Evolutionary conservation across 495 filamentous ascomycete genomes (phyloP), one percentile per base, ranked within the genome.

Genomic region (Aspergillus coremiiformis): DNA sequence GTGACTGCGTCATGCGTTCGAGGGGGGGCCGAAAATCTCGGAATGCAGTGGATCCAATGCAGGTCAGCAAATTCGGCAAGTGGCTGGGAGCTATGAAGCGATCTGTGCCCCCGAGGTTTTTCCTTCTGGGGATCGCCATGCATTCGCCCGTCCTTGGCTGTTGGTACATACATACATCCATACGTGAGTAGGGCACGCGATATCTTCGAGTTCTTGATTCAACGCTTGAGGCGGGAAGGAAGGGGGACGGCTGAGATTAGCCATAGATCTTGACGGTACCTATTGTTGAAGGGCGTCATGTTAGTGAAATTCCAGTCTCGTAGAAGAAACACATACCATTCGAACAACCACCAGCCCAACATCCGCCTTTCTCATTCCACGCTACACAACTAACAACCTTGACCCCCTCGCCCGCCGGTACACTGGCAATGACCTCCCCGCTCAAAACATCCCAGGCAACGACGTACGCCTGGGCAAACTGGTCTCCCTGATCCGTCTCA

Each of bases 401-500:
- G 21, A 68, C 81, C 54, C 73, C 76, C 69, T 65, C 79, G 41
- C 81, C 62, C 79, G 66, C 82, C 33, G 74, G 63, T 39, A 90
- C 59, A 47, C 72, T 79, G 21, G 81, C 76, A 47, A 85, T 73
- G 33, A 85, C 60, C 47, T 83, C 80, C 1, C 90, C 92, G 33
- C 75, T 85, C 44, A 96, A 58, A n/a, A 95, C 63, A 78, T 96
- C 91, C 89, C 92, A 97, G 11, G 84, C 88, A 77, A 86, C 89
- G 15, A 95, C 76, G 32, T 50, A 57, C 3, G 73, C 72, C 57
- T 82, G 21, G 9, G 47, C 12, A 21, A 1, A 53, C 3, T 65
- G 61, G 22, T 63, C 66, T 14, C 63, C 68, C 26, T 69, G 65
- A 0, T 66, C 58, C 33, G 72, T 72, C 69, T 96, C 91, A 57